These are phyloP conservation scores for Botrytis pseudocinerea DNA, from an alignment of 2,329 filamentous ascomycete species.

Conservation along the genomic window DNA sequence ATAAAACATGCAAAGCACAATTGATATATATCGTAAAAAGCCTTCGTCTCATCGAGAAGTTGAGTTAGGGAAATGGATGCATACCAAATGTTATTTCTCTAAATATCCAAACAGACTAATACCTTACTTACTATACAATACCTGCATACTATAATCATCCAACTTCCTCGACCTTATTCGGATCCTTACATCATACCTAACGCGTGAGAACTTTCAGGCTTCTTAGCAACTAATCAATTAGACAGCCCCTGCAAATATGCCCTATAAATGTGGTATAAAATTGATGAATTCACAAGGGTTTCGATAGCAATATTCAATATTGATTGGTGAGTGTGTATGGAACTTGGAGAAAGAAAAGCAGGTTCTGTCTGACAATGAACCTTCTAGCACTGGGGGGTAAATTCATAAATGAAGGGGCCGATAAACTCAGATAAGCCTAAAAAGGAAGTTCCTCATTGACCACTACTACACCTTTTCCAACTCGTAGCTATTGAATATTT, in stretches of 20 bases:
- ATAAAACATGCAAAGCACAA: slow-evolving; percentile 1
- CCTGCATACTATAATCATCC: neutral
- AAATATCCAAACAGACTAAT: neutral
- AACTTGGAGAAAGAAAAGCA: neutral
- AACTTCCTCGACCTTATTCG: neutral
- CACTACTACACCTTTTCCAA: neutral
- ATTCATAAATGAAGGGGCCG: neutral
- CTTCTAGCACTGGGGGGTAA: neutral
- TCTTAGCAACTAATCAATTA: neutral
- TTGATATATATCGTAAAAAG: neutral
- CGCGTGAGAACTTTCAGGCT: neutral
- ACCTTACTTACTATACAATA: neutral
- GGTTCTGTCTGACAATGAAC: slow-evolving; percentile 11
- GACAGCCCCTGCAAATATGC: slow-evolving; percentile 6
- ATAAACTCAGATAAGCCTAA: neutral
- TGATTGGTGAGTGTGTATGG: slow-evolving; percentile 13
- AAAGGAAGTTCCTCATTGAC: neutral
- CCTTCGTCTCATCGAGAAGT: neutral
- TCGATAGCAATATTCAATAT: slow-evolving; percentile 13
- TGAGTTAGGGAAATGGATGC: neutral
- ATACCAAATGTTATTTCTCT: neutral
- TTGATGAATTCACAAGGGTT: slow-evolving; percentile 4
- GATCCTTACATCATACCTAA: slow-evolving; percentile 7
- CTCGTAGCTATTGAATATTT: neutral
- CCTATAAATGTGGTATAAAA: slow-evolving; percentile 1